These are phyloP conservation scores for Fraxinus platypoda DNA, from an alignment of 305 asterid genomes.

Conservation along the genomic window DNA sequence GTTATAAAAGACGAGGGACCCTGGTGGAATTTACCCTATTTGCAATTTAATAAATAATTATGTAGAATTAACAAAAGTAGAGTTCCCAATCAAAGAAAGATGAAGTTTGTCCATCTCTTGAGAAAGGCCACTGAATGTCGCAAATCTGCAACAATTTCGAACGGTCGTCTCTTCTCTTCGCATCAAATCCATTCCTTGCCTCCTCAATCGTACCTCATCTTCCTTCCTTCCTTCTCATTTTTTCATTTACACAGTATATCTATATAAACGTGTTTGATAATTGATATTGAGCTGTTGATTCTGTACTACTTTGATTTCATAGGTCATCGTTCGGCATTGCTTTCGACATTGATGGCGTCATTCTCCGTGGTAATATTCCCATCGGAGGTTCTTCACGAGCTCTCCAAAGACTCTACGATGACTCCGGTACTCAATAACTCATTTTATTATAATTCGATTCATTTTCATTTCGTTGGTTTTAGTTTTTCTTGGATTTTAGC, in stretches of 20 bases:
- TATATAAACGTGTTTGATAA: not conserved
- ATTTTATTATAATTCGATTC: not conserved
- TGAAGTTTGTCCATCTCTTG: constrained; percentile 41
- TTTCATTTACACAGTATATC: not conserved
- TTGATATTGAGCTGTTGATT: not conserved
- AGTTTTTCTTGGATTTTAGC: not conserved
- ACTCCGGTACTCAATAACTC: constrained; percentile 39
- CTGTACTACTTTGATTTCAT: constrained; percentile 2
- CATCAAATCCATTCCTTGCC: constrained; percentile 36
- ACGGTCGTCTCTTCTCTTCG: constrained; percentile 24
- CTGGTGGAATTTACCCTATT: not conserved
- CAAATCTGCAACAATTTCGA: constrained; percentile 31
- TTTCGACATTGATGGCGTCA: constrained; percentile 92
- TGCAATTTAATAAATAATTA: not conserved
- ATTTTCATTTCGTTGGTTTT: not conserved
- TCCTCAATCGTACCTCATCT: constrained; percentile 32
- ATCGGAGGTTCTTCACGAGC: constrained; percentile 83
- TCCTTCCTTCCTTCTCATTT: not conserved
- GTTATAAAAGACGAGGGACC: no score
- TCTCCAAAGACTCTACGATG: constrained; percentile 63
- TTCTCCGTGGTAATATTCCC: constrained; percentile 71
- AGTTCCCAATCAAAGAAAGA: not conserved
- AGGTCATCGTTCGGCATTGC: constrained; percentile 77
- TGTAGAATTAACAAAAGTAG: not conserved
- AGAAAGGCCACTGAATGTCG: constrained; percentile 33